Percentiles rank a stretch among this genome's conserved stretches.
phyloP scores from a whole-genome alignment of 306 rosid species.

The Quercus dentata region DNA sequence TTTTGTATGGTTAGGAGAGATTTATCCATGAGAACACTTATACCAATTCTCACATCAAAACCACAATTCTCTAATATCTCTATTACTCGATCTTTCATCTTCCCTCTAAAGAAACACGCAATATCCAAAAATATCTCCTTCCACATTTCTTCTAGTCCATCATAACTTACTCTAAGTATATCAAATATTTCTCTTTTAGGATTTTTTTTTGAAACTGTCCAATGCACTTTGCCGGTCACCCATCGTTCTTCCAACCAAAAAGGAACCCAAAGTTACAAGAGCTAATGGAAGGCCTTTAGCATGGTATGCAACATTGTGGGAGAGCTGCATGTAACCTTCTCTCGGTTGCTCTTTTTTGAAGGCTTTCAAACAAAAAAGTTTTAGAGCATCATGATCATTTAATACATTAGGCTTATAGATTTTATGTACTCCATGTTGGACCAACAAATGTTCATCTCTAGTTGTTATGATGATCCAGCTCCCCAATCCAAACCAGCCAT shows the following conservation, averaged over 20 bases:
- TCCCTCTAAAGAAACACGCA: neutral
- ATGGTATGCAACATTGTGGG: neutral
- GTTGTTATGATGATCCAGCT: too few relatives aligned
- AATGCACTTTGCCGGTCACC: neutral
- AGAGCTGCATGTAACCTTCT: neutral
- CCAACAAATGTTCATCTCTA: too few relatives aligned
- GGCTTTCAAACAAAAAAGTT: neutral
- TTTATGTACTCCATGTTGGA: too few relatives aligned
- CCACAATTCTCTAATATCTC: neutral
- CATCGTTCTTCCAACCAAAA: neutral
- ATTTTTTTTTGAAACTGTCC: neutral
- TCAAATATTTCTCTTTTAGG: neutral
- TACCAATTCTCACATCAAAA: neutral
- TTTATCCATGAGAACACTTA: neutral
- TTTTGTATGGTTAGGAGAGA: neutral
- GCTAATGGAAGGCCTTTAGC: neutral
- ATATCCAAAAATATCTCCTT: neutral
- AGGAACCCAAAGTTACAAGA: neutral
- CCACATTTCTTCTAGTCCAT: neutral
- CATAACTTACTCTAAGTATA: neutral
- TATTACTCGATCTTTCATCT: neutral
- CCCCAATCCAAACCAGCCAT: too few relatives aligned
- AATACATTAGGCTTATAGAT: neutral
- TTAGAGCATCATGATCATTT: neutral
- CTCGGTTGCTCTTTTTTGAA: neutral